These are phyloP conservation scores for Oryza coarctata DNA, from an alignment of 176 grass and related monocot species.

Conservation along the genomic window DNA sequence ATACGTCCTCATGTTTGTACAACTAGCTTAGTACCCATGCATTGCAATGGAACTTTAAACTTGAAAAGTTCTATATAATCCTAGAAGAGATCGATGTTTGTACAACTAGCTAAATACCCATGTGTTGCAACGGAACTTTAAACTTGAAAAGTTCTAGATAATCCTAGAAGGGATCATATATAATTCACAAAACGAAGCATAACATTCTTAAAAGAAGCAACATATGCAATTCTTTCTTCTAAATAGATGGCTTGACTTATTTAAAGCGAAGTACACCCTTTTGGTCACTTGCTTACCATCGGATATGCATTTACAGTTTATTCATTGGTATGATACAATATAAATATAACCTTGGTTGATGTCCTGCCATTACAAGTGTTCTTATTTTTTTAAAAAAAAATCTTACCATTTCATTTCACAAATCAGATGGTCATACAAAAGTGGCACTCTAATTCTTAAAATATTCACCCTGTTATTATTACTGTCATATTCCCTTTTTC, in stretches of 20 bases:
- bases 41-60: too few relatives aligned
- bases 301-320: too few relatives aligned
- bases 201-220: neutral
- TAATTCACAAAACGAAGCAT: neutral
- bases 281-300: neutral
- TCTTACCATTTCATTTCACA: neutral
- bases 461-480: neutral
- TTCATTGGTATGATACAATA: neutral
- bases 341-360: neutral
- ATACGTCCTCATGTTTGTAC: neutral
- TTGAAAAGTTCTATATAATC: too few relatives aligned
- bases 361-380: neutral
- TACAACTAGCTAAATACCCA: too few relatives aligned
- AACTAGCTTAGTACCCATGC: too few relatives aligned
- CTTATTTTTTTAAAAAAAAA: neutral
- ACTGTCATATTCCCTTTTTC: neutral
- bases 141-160: too few relatives aligned
- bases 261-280: neutral
- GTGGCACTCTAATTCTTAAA: neutral
- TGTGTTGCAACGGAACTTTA: too few relatives aligned
- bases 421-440: neutral
- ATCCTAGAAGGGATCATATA: too few relatives aligned
- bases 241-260: neutral
- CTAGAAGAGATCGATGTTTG: too few relatives aligned
- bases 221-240: neutral